phyloP scores from a whole-genome alignment of 2,329 filamentous ascomycete species.

The Blastomyces percursus region DNA sequence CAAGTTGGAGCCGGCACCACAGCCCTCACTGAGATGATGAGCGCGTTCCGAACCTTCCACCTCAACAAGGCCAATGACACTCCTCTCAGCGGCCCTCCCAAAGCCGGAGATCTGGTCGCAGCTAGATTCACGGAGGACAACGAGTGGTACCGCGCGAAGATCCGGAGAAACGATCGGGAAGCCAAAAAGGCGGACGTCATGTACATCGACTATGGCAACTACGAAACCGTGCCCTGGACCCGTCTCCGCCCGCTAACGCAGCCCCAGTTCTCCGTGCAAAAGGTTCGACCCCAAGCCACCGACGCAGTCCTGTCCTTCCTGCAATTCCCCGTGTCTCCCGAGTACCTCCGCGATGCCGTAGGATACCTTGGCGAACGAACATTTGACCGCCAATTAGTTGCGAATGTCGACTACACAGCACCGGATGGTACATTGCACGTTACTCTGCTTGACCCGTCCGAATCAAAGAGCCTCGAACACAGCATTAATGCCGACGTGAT shows the following conservation, averaged over 20 bases:
- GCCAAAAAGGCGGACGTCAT: conserved; percentile 80
- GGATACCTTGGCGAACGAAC: conserved; percentile 64
- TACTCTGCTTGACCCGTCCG: conserved; percentile 72
- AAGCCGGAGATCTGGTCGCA: conserved; percentile 82
- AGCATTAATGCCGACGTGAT: conserved; percentile 87
- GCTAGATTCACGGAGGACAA: conserved; percentile 82
- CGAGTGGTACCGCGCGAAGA: conserved; percentile 87
- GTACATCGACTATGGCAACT: conserved; percentile 96
- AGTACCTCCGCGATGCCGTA: conserved; percentile 76
- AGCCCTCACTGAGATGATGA: conserved; percentile 79
- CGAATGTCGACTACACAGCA: conserved; percentile 75
- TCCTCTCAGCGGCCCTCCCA: conserved; percentile 63
- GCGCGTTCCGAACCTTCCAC: conserved; percentile 82
- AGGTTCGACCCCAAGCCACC: conserved; percentile 74
- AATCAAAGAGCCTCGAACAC: conserved; percentile 52
- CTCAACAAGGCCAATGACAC: conserved; percentile 69
- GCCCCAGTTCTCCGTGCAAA: conserved; percentile 65
- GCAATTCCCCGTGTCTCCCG: conserved; percentile 68
- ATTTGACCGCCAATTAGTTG: conserved; percentile 67
- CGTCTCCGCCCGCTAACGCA: conserved; percentile 70
- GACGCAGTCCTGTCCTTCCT: conserved; percentile 82
- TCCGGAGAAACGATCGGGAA: conserved; percentile 85
- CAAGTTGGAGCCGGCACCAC: conserved; percentile 78
- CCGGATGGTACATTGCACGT: conserved; percentile 76
- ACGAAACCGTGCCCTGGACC: conserved; percentile 76